Percentiles rank a stretch among this genome's conserved stretches.
phyloP scores from a whole-genome alignment of 139 green algal genomes.

The Chlamydomonas sphaeroides region DNA sequence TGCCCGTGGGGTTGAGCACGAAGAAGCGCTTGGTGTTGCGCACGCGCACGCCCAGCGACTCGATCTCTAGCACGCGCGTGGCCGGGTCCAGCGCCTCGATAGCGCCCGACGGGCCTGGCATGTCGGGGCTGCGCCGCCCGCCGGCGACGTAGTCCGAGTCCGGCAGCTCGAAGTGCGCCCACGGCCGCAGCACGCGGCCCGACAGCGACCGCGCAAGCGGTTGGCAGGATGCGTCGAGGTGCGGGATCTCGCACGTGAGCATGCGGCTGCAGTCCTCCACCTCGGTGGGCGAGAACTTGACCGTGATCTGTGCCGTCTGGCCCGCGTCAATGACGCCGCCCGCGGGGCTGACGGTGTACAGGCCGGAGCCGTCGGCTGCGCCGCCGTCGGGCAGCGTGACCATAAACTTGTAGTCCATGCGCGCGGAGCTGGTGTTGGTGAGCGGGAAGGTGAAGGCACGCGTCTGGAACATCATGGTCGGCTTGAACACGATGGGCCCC shows the following conservation, averaged over 20 bases:
- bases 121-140: slow-evolving; percentile 66
- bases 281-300: slow-evolving; percentile 81
- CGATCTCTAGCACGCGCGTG: slow-evolving; percentile 80
- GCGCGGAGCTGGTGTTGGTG: slow-evolving; percentile 67
- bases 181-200: slow-evolving; percentile 74
- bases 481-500: slow-evolving; percentile 70
- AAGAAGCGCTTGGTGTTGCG: slow-evolving; percentile 84
- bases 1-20: slow-evolving; percentile 84
- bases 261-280: slow-evolving; percentile 67
- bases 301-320: slow-evolving; percentile 55
- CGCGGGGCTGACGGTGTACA: slow-evolving; percentile 63
- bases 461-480: slow-evolving; percentile 90
- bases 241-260: slow-evolving; percentile 69
- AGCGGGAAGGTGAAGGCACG: slow-evolving; percentile 76
- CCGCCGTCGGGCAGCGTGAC: slow-evolving; percentile 36
- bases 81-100: slow-evolving; percentile 71
- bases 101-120: slow-evolving; percentile 62
- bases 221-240: slow-evolving; percentile 56
- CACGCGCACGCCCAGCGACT: slow-evolving; percentile 72
- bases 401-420: slow-evolving; percentile 66
- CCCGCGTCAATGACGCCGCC: slow-evolving; percentile 59
- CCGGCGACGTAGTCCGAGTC: slow-evolving; percentile 72
- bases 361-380: slow-evolving; percentile 40
- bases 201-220: slow-evolving; percentile 52
- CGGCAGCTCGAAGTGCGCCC: slow-evolving; percentile 87